A percentile compares a stretch with the other conserved stretches of the same genome.
These are phyloP conservation scores for Petrea volubilis DNA, from an alignment of 257 asterid species.

Conservation along the genomic window DNA sequence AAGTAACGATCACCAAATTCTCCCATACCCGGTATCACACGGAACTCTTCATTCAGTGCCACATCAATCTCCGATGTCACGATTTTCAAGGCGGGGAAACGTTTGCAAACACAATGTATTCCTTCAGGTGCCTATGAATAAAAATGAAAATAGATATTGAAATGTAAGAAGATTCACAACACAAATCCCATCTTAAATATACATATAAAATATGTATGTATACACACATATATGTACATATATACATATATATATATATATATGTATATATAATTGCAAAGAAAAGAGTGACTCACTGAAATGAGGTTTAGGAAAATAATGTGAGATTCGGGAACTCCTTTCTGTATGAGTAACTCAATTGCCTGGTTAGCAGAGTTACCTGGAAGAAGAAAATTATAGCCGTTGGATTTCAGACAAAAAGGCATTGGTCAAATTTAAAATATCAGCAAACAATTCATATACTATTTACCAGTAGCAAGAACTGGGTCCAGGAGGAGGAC, in stretches of 20 bases:
- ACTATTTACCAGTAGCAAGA: constrained; percentile 86
- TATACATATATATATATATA: no score
- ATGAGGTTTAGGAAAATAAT: constrained; percentile 94
- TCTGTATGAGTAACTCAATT: constrained; percentile 84
- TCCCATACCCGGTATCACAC: constrained; percentile 94
- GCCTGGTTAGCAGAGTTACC: constrained; percentile 99
- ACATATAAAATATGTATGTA: no score
- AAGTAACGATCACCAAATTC: constrained; percentile 98
- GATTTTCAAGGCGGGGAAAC: constrained; percentile 83
- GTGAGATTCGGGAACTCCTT: constrained; percentile 98
- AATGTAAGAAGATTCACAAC: constrained; percentile 7
- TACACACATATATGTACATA: no score
- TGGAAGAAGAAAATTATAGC: constrained; percentile 30
- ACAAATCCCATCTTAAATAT: neutral
- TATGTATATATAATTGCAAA: no score
- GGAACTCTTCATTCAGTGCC: constrained; percentile 61
- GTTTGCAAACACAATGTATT: constrained; percentile 81
- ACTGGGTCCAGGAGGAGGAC: constrained; percentile 98
- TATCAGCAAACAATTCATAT: neutral
- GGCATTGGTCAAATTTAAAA: neutral
- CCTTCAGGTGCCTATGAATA: constrained; percentile 89
- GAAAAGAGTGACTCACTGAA: constrained; percentile 62
- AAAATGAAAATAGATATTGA: neutral
- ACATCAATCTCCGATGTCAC: constrained; percentile 94
- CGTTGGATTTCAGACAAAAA: neutral